Evolutionary conservation across 805 yeast genomes (phyloP), one percentile per base, ranked within the genome.

Genomic region (Soucietia sequanensis): DNA sequence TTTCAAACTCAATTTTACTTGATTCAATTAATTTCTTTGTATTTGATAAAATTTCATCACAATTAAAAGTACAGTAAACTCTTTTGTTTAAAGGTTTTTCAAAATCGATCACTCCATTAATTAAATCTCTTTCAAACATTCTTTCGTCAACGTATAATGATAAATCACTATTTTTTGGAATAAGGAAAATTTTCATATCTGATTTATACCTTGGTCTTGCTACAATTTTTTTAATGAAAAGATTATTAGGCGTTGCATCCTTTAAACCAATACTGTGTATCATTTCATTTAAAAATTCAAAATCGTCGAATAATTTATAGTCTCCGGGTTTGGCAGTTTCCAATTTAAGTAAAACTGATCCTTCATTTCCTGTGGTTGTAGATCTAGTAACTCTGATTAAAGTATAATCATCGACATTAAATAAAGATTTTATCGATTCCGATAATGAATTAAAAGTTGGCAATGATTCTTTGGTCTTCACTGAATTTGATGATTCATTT

Each of bases 191-290:
- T 48, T 76, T 74, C 84, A 79, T 79, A 43, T 75, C 76, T 4
- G 76, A 64, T 48, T 79, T 79, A 53, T 79, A 79, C 22, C 84
- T 54, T 9, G 84, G 84, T 44, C 82, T 60, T 10, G 83, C 83
- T 22, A 78, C 70, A 16, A 72, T 62, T 39, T 76, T 76, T 52
- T 79, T 79, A 32, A 79, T 55, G 46, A 75, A 78, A 4, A 71
- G 55, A 25, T 77, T 68, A 18, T 68, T 58, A 2, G 78, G 75
- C 21, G 62, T 55, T 31, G 72, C 75, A 17, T 69, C 69, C 2
- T 48, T 42, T 20, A 52, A 51, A 2, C 77, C 77, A 21, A 71
- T 54, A 8, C 65, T 54, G 30, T 60, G 56, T 11, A 52, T 39
- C 62, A 63, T 58, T 27, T 67, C 72, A 17, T 63, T 67, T 15